A percentile compares a stretch with the other conserved stretches of the same genome.
These are phyloP conservation scores for Pterocarpus santalinus DNA, from an alignment of 306 rosid genomes.

Conservation along the genomic window DNA sequence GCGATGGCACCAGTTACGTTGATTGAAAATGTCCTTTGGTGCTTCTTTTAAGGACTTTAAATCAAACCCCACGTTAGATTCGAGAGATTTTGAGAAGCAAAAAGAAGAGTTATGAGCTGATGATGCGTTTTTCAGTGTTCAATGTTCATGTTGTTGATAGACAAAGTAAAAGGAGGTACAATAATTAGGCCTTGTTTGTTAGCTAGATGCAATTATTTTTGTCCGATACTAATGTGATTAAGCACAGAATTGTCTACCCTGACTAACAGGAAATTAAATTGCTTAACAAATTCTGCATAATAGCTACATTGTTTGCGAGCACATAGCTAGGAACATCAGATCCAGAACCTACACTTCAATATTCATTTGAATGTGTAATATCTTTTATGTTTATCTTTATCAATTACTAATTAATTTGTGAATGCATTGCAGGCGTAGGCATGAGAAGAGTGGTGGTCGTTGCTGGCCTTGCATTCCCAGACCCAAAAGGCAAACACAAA, in stretches of 20 bases:
- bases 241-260: neutral
- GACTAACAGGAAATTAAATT: too few species aligned
- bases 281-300: too few species aligned
- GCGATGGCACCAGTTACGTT: conserved; percentile 7
- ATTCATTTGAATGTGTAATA: neutral
- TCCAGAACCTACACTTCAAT: neutral
- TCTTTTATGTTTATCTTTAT: neutral
- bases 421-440: conserved; percentile 60
- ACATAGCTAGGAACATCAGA: neutral
- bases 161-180: neutral
- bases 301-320: too few species aligned
- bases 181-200: conserved; percentile 3
- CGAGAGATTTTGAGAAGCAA: conserved; percentile 17
- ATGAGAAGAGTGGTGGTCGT: conserved; percentile 50
- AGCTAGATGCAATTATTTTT: conserved; percentile 22
- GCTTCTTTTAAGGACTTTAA: conserved; percentile 28
- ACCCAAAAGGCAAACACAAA: conserved; percentile 40
- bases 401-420: neutral
- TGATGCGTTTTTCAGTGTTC: neutral
- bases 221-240: conserved; percentile 2
- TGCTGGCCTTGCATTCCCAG: conserved; percentile 56
- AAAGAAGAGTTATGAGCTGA: neutral
- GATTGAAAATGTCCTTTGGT: neutral
- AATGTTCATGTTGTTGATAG: neutral
- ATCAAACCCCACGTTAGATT: conserved; percentile 31